Percentiles rank a stretch among this genome's conserved stretches.
These are phyloP conservation scores for Fusarium sp. DNA, from an alignment of 2,329 filamentous ascomycete species.

Conservation along the genomic window DNA sequence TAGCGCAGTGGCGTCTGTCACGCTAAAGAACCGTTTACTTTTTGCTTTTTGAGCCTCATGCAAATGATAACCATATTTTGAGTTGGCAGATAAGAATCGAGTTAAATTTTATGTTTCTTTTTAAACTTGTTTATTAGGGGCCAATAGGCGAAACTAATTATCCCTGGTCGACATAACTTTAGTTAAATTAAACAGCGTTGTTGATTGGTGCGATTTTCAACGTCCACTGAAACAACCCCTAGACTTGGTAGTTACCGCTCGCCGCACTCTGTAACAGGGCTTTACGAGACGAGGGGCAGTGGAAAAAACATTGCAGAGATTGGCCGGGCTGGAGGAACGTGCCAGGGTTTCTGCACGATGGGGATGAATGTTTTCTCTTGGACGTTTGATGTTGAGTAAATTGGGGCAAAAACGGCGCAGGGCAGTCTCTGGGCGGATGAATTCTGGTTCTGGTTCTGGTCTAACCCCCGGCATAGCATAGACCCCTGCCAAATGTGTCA, in stretches of 20 bases:
- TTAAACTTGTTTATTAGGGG: constrained; percentile 20
- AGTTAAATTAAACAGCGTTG: constrained; percentile 3
- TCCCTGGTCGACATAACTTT: neutral
- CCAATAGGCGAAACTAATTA: neutral
- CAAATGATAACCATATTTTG: neutral
- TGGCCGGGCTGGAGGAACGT: neutral
- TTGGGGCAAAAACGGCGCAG: neutral
- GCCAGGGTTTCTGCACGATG: neutral
- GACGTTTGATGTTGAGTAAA: constrained; percentile 3
- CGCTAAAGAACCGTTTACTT: neutral
- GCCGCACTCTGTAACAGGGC: constrained; percentile 24
- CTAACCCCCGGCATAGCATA: neutral
- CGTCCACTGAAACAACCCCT: constrained; percentile 16
- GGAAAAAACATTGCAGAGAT: neutral
- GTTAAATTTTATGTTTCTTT: constrained; percentile 14
- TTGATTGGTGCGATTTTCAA: constrained; percentile 16
- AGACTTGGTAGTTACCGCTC: neutral
- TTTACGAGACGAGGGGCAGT: neutral
- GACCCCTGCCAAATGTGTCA: constrained; percentile 1
- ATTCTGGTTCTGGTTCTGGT: neutral
- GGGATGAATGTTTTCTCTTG: constrained; percentile 12
- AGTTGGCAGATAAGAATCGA: neutral
- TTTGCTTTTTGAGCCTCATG: neutral
- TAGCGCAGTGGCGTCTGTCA: neutral
- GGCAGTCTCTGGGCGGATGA: constrained; percentile 1